Evolutionary conservation across 1,139 yeast genomes (phyloP).

Genomic region (Keqinozyma sinolaborantium): DNA sequence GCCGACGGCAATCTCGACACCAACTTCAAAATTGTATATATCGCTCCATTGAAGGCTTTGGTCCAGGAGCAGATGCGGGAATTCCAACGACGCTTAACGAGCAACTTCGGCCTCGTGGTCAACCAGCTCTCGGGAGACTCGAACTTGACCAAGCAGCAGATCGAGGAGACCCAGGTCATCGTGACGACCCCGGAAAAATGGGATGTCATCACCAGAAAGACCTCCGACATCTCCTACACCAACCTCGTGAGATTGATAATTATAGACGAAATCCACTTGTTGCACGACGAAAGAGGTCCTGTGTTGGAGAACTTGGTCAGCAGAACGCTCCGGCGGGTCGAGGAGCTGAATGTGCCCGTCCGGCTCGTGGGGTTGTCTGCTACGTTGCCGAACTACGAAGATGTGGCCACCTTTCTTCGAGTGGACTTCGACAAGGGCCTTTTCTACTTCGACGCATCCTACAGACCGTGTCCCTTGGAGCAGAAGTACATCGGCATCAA

Average conservation of each 20-base stretch:
- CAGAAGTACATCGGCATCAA: slow-evolving; percentile 88
- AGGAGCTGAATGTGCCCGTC: slow-evolving; percentile 41
- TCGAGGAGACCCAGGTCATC: slow-evolving; percentile 79
- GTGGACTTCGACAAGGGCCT: slow-evolving; percentile 60
- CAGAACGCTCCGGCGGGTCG: slow-evolving; percentile 55
- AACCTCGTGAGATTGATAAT: slow-evolving; percentile 69
- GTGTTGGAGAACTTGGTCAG: slow-evolving; percentile 87
- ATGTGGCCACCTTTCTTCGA: slow-evolving; percentile 78
- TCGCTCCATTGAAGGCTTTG: slow-evolving; percentile 93
- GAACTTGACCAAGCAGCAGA: slow-evolving; percentile 85
- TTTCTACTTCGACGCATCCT: slow-evolving; percentile 79
- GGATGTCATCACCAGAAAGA: slow-evolving; percentile 93
- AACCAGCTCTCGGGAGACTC: slow-evolving; percentile 95
- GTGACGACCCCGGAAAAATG: slow-evolving; percentile 98
- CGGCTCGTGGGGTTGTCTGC: slow-evolving; percentile 90
- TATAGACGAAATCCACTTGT: slow-evolving; percentile 88
- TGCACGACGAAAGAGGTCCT: slow-evolving; percentile 96
- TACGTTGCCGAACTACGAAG: slow-evolving; percentile 85
- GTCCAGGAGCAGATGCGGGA: slow-evolving; percentile 95
- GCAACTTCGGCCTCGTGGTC: slow-evolving; percentile 66
- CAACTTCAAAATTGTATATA: slow-evolving; percentile 80
- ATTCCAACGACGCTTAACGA: slow-evolving; percentile 64
- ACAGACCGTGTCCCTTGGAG: slow-evolving; percentile 88
- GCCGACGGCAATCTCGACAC: slow-evolving; percentile 45
- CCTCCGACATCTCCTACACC: slow-evolving; percentile 57